Base-by-base conservation (phyloP, 208 protist genomes). In the Leptomonas seymouri region DNA sequence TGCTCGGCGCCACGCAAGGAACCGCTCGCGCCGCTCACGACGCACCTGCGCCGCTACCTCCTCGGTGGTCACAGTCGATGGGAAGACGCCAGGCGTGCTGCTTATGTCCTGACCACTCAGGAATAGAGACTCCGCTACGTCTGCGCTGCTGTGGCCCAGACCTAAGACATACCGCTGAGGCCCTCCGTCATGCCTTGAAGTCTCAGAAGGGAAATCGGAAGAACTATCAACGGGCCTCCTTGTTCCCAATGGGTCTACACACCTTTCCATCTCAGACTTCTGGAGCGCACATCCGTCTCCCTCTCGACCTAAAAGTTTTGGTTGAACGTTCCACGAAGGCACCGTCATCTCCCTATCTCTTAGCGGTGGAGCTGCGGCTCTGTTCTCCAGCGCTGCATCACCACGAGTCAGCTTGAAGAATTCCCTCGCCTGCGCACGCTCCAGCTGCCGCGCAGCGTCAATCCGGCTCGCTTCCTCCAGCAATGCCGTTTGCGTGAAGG, bases 381-480 rank as follows among this genome's bases (percentile, higher is more conserved):
- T 9, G 34, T 9, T 39, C 34, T 59, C 39, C 30, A 49, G 2
- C 16, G 20, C 50, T 12, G 28, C 21, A 30, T 18, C 0, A 20
- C 36, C 60, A n/a, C 67, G 36, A 1, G 57, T 64, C 30, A 74
- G 44, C 30, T 62, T 57, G 55, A 84, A 94, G 42, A 81, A 76
- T 11, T 46, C 66, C 23, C 60, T 71, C 28, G 88, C 87, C 62
- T 83, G 74, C 14, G 76, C 55, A 21, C 68, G 61, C 63, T 87
- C 84, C 58, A 84, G 54, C 53, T 68, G 63, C 27, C 81, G 82
- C 23, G 66, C 81, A 21, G 76, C 84, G 15, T 79, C 67, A 18
- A 96, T 28, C 0, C 91, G 86, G 46, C 36, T 57, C 25, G 80
- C 60, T 65, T 97, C 91, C 61, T 78, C 55, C 67, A 75, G 39